Evolutionary conservation across 305 asterid genomes (phyloP).

Genomic region (Solanum hybrid): DNA sequence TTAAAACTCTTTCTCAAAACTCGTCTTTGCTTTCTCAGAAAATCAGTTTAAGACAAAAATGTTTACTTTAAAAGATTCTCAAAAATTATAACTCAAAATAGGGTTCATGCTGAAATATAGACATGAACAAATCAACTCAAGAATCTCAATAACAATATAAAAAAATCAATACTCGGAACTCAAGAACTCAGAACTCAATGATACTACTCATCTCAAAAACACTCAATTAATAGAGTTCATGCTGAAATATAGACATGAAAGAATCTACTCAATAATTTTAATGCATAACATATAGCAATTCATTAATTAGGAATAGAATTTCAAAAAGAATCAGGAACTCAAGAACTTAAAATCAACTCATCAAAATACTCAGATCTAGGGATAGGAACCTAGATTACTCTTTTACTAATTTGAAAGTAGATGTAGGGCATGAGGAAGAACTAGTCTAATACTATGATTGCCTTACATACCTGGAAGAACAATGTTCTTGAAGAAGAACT

Average conservation of each 20-base stretch:
- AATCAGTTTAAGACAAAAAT: background rate
- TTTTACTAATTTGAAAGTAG: background rate
- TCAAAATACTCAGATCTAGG: background rate
- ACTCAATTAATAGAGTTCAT: background rate
- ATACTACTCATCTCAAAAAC: background rate
- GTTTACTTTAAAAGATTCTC: background rate
- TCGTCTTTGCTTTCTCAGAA: background rate
- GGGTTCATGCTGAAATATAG: background rate
- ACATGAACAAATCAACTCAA: background rate
- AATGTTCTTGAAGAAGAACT: background rate
- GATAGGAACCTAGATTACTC: background rate
- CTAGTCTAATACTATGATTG: background rate
- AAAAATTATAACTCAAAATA: background rate
- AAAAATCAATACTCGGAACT: background rate
- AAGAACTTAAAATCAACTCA: background rate
- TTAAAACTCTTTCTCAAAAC: background rate
- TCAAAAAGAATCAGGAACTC: background rate
- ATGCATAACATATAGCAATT: background rate
- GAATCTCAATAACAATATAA: background rate
- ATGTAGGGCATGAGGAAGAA: background rate
- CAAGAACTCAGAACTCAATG: background rate
- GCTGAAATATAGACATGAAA: background rate
- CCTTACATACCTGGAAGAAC: background rate
- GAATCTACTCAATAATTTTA: background rate
- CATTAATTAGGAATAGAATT: background rate